These are phyloP conservation scores for Vanrija humicola DNA, from an alignment of 1,284 basidiomycete species.

Conservation along the genomic window DNA sequence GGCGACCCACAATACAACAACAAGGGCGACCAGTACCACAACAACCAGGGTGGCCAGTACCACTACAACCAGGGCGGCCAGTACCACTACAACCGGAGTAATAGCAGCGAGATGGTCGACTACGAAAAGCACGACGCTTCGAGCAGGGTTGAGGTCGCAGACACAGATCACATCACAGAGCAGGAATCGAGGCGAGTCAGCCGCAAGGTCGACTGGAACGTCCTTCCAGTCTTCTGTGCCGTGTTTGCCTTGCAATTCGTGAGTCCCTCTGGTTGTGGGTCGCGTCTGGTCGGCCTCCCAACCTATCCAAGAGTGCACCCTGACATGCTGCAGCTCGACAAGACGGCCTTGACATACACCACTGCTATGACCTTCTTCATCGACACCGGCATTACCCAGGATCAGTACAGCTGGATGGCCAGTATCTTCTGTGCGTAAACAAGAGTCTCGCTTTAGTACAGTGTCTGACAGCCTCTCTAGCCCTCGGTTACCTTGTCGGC, in stretches of 20 bases:
- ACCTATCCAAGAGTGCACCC: not conserved
- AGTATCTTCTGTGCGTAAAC: slow-evolving; percentile 19
- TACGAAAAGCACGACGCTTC: too few relatives aligned
- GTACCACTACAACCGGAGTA: too few relatives aligned
- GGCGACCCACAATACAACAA: too few relatives aligned
- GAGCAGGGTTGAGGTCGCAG: not conserved
- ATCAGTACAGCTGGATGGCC: slow-evolving; percentile 19
- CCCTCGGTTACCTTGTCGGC: slow-evolving; percentile 22
- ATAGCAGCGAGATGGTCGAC: too few relatives aligned
- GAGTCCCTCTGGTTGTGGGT: not conserved
- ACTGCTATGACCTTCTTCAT: slow-evolving; percentile 8
- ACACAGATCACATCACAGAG: not conserved
- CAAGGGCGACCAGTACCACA: too few relatives aligned
- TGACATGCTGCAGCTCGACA: slow-evolving; percentile 10
- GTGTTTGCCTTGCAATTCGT: slow-evolving; percentile 13
- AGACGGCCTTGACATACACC: slow-evolving; percentile 13
- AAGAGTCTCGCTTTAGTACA: not conserved
- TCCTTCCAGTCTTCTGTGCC: slow-evolving; percentile 5
- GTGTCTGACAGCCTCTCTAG: slow-evolving; percentile 3
- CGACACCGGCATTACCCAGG: slow-evolving; percentile 4
- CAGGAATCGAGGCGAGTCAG: not conserved
- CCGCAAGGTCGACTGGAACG: slow-evolving; percentile 1
- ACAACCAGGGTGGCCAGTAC: too few relatives aligned
- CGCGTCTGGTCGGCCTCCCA: too few relatives aligned
- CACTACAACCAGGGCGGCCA: too few relatives aligned